Evolutionary conservation across 78 protist species (phyloP), one percentile per base, ranked within the genome.

Genomic region (Cyanophora paradoxa): DNA sequence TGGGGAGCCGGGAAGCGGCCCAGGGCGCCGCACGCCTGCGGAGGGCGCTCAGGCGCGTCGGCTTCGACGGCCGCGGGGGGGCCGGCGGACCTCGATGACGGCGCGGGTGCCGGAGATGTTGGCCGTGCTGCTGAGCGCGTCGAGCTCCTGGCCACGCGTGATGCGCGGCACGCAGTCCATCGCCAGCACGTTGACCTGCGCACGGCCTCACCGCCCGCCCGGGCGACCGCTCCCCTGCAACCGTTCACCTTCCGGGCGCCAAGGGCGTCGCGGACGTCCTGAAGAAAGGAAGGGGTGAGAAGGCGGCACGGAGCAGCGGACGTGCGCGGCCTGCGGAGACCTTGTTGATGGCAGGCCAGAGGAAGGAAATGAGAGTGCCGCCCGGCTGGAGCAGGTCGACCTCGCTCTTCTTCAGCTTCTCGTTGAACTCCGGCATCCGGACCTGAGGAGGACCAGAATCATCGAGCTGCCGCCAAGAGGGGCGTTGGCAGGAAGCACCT

Each of bases 101-200:
- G 98, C 98, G 42, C 88, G 83, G 84, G 94, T 96, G 52, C 99
- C 99, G 17, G 97, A 82, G 48, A 93, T 80, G 79, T 94, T 95
- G 13, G 95, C 93, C 97, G 86, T 88, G 4, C 97, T 89, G 13
- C 88, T 70, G 63, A 95, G 82, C 24, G 90, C 97, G 77, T 97
- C 99, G 37, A 90, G 40, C 26, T 75, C 82, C 78, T 96, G 99
- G 4, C 97, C 93, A 24, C 94, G 70, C 40, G 82, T 44, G 50
- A 69, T 88, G 46, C 98, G 84, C 11, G 97, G 98, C 22, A 95
- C 81, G 52, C 82, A 62, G 40, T 95, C 98, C 85, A 95, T 88
- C 24, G 95, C 95, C 28, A 94, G 57, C 17, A 78, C 83, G 41
- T 86, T 93, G 33, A 70, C 70, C 56, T 71, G 40, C 42, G 46